A percentile compares a stretch with the other conserved stretches of the same genome.
Evolutionary conservation across 2,329 filamentous ascomycete genomes (phyloP).

Genomic region (Keithomyces neogunnii): DNA sequence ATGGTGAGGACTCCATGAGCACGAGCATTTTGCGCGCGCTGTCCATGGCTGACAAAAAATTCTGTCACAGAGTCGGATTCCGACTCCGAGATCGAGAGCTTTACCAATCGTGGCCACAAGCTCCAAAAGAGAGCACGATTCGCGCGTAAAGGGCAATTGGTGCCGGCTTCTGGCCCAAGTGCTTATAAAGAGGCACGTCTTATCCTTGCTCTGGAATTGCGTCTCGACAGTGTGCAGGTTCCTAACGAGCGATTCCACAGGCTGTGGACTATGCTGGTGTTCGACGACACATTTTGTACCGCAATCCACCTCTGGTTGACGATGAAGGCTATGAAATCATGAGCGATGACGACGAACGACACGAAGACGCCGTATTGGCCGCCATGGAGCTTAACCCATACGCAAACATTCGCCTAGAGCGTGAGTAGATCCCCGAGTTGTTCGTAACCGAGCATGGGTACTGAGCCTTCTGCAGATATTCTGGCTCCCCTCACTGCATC

Average conservation of each 20-base stretch:
- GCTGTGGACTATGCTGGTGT: conserved; percentile 67
- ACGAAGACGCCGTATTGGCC: conserved; percentile 50
- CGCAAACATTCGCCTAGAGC: conserved; percentile 59
- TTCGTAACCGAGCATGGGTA: conserved; percentile 5
- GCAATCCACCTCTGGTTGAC: conserved; percentile 65
- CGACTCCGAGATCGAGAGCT: conserved; percentile 61
- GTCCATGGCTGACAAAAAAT: conserved; percentile 12
- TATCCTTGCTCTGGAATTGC: conserved; percentile 5
- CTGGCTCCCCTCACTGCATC: conserved; percentile 68
- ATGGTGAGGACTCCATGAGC: conserved; percentile 35
- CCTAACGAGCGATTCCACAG: conserved; percentile 29
- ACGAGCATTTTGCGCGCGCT: conserved; percentile 2
- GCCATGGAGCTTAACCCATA: conserved; percentile 70
- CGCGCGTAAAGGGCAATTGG: conserved; percentile 60
- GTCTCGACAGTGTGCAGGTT: not conserved
- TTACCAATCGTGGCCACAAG: conserved; percentile 71
- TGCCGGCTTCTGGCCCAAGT: conserved; percentile 55
- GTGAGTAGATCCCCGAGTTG: conserved; percentile 35
- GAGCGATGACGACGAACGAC: conserved; percentile 58
- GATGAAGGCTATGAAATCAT: conserved; percentile 72
- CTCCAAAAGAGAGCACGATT: conserved; percentile 68
- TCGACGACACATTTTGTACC: conserved; percentile 62
- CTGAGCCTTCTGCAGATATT: conserved; percentile 44
- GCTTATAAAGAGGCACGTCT: conserved; percentile 60
- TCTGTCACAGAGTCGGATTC: conserved; percentile 61